These are phyloP conservation scores for Calonectria multiphialidica DNA, from an alignment of 2,329 filamentous ascomycete genomes.

Conservation along the genomic window DNA sequence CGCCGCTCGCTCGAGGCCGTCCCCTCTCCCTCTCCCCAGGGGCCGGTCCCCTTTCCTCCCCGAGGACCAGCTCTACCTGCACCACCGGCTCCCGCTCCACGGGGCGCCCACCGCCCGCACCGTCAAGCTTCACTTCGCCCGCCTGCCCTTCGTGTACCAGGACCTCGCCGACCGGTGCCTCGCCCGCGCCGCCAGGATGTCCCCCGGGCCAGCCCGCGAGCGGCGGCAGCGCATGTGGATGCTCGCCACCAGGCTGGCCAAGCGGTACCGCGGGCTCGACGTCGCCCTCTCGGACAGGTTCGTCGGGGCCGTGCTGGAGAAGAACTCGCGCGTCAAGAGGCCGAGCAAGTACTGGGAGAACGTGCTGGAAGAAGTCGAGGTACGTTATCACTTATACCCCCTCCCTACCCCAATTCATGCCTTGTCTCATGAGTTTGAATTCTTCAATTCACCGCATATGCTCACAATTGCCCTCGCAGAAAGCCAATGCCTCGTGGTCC, in stretches of 20 bases:
- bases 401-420: neutral
- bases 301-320: constrained; percentile 7
- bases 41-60: constrained; percentile 14
- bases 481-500: constrained; percentile 25
- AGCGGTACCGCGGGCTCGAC: constrained; percentile 11
- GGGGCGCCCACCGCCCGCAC: constrained; percentile 11
- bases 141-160: constrained; percentile 18
- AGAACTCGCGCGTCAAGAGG: constrained; percentile 11
- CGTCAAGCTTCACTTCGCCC: constrained; percentile 12
- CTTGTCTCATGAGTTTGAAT: neutral
- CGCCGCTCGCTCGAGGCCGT: neutral
- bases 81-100: constrained; percentile 26
- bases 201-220: constrained; percentile 4
- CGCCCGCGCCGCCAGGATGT: constrained; percentile 4
- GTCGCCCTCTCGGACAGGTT: constrained; percentile 24
- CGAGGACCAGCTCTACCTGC: constrained; percentile 30
- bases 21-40: neutral
- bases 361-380: constrained; percentile 32
- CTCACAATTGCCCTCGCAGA: constrained; percentile 7
- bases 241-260: constrained; percentile 20
- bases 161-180: constrained; percentile 25
- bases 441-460: neutral
- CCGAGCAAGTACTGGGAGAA: constrained; percentile 31
- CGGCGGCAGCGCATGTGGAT: constrained; percentile 21
- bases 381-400: neutral